These are phyloP conservation scores for Ascochyta koolunga DNA, from an alignment of 2,329 filamentous ascomycete genomes.

Conservation along the genomic window DNA sequence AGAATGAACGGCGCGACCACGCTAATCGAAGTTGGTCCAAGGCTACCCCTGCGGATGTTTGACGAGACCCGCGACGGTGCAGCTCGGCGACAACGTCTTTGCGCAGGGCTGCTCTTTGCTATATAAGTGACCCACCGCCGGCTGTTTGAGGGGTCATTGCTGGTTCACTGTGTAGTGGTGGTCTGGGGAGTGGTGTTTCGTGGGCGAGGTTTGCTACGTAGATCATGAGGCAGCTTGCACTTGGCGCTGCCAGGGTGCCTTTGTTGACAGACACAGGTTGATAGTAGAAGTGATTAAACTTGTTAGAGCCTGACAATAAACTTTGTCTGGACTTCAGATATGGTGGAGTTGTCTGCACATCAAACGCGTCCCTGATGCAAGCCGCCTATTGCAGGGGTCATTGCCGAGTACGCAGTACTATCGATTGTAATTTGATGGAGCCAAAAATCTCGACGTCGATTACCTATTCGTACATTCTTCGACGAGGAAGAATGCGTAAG, in stretches of 20 bases:
- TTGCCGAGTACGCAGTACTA: slow-evolving; percentile 5
- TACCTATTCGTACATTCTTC: neutral
- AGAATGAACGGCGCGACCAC: slow-evolving; percentile 29
- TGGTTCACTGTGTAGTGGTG: neutral
- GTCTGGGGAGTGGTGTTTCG: slow-evolving; percentile 10
- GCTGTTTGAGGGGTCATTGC: slow-evolving; percentile 10
- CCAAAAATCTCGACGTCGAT: neutral
- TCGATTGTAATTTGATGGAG: neutral
- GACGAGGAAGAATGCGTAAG: neutral
- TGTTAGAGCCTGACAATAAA: slow-evolving; percentile 8
- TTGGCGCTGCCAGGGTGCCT: neutral
- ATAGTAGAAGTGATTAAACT: slow-evolving; percentile 7
- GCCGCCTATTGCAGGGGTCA: slow-evolving; percentile 6
- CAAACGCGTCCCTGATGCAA: neutral
- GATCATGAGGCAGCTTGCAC: slow-evolving; percentile 7
- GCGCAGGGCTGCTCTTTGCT: slow-evolving; percentile 15
- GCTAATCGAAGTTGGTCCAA: slow-evolving; percentile 17
- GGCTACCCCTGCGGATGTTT: slow-evolving; percentile 25
- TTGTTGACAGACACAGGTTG: slow-evolving; percentile 6
- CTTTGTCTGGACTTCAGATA: slow-evolving; percentile 11
- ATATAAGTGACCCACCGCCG: slow-evolving; percentile 13
- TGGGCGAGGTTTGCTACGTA: neutral
- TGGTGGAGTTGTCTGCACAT: slow-evolving; percentile 6
- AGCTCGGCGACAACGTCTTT: slow-evolving; percentile 18
- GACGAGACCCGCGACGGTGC: slow-evolving; percentile 19